Evolutionary conservation across 2,329 filamentous ascomycete species (phyloP), one percentile per base, ranked within the genome.

Genomic region (Beauveria australis): DNA sequence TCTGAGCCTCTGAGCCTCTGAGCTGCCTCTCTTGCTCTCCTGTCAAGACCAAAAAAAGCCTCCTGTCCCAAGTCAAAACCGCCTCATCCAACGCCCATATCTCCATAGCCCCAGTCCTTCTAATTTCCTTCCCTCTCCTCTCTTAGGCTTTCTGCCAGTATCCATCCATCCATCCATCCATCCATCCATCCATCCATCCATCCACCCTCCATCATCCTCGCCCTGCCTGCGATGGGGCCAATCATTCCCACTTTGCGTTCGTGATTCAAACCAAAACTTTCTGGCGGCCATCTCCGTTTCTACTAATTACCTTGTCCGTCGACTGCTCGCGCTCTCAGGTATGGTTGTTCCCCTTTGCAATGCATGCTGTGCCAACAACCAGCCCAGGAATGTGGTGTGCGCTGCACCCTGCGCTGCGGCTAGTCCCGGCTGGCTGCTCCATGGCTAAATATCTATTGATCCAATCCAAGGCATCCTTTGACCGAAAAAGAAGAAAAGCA

Each of bases 81-180:
- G 49, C 48, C 48, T 53, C 57, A 26, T 46, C 40, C 57, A 60
- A 46, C 28, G 22, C 40, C 48, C 48, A 53, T 43, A 47, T 60
- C 57, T 44, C 56, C 56, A 59, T 52, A 59, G 47, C 57, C 57
- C 57, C 57, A 47, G 48, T 53, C 57, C 57, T 53, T 53, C 57
- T 60, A 51, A 53, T 53, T 60, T 53, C 48, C 49, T 53, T 53
- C 56, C 24, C 52, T 48, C 19, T 26, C 37, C 56, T 26, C 24
- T 18, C 24, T 28, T 1, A 37, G 33, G 33, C 33, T 28, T 28
- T 53, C 37, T 54, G 18, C 58, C 58, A 44, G 33, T 40, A 30
- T 49, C 33, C 12, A 37, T 37, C 33, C 12, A 37, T 33, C 30
- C 30, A 33, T 10, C 28, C 28, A 28, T 28, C 28, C 28, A 28